phyloP scores from a whole-genome alignment of 2,329 filamentous ascomycete species.

The Ciborinia camelliae region DNA sequence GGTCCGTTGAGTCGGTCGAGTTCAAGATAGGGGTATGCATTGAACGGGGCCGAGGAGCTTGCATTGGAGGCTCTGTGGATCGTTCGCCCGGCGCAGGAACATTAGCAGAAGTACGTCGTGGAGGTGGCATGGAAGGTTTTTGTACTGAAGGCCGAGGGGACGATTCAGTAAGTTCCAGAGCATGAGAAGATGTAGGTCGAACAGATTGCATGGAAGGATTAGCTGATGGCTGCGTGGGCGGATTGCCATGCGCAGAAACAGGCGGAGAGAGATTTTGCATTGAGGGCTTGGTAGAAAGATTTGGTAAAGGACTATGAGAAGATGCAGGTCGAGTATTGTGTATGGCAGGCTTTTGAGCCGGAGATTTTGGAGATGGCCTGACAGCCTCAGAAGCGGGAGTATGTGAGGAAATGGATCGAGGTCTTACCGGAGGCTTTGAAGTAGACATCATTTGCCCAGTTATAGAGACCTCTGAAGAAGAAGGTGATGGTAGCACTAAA shows the following conservation, averaged over 20 bases:
- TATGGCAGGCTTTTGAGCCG: not conserved
- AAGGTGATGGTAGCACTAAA: not conserved
- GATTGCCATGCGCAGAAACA: not conserved
- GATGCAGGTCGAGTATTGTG: slow-evolving; percentile 2
- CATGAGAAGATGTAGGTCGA: not conserved
- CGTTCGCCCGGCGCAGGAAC: not conserved
- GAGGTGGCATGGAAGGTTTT: not conserved
- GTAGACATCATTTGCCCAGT: not conserved
- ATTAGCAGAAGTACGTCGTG: not conserved
- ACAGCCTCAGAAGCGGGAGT: not conserved
- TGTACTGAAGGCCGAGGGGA: not conserved
- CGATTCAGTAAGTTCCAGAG: not conserved
- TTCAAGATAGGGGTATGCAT: not conserved
- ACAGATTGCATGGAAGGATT: slow-evolving; percentile 6
- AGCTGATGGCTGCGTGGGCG: not conserved
- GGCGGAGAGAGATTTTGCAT: not conserved
- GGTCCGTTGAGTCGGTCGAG: not conserved
- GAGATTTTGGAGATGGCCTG: not conserved
- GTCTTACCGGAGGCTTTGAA: not conserved
- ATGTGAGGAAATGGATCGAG: not conserved
- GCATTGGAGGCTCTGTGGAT: not conserved
- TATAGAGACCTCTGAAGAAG: not conserved
- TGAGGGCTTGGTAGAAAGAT: not conserved
- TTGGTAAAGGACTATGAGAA: not conserved
- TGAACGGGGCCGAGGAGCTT: slow-evolving; percentile 1